Evolutionary conservation across 192 early-diverging fungal species (phyloP).

Genomic region (Backusella tuberculispora): DNA sequence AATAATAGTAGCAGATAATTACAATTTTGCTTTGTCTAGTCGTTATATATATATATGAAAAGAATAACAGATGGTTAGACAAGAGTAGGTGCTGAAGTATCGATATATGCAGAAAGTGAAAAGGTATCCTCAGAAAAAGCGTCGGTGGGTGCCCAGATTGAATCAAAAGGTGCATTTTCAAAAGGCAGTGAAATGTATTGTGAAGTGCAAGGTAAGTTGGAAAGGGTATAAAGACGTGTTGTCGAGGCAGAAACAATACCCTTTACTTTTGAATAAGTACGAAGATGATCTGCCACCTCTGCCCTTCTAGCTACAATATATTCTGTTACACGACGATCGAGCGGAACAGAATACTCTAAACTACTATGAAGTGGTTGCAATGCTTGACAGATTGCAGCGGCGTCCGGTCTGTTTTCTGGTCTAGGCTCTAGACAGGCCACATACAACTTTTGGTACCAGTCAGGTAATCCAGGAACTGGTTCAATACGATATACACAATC

Average conservation of each 20-base stretch:
- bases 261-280: slow-evolving; percentile 37
- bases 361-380: slow-evolving; percentile 30
- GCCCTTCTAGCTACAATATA: slow-evolving; percentile 37
- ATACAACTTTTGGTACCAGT: slow-evolving; percentile 37
- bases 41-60: neutral
- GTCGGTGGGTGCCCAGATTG: neutral
- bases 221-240: slow-evolving; percentile 37
- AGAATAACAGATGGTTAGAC: neutral
- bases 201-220: slow-evolving; percentile 27
- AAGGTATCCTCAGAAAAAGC: neutral
- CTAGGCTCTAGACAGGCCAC: slow-evolving; percentile 37
- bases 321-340: slow-evolving; percentile 24
- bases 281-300: slow-evolving; percentile 34
- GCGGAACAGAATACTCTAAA: slow-evolving; percentile 32
- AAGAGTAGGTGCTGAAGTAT: slow-evolving; percentile 8
- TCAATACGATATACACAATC: slow-evolving; percentile 37
- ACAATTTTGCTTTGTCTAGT: neutral
- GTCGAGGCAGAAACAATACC: slow-evolving; percentile 35
- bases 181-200: slow-evolving; percentile 30
- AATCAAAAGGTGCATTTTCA: slow-evolving; percentile 28
- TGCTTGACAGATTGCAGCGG: slow-evolving; percentile 30
- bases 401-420: slow-evolving; percentile 36
- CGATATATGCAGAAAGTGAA: slow-evolving; percentile 13
- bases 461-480: slow-evolving; percentile 34
- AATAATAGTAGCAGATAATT: neutral